Base-by-base conservation (phyloP, 2,329 filamentous ascomycete species). In the Diaporthe amygdali region DNA sequence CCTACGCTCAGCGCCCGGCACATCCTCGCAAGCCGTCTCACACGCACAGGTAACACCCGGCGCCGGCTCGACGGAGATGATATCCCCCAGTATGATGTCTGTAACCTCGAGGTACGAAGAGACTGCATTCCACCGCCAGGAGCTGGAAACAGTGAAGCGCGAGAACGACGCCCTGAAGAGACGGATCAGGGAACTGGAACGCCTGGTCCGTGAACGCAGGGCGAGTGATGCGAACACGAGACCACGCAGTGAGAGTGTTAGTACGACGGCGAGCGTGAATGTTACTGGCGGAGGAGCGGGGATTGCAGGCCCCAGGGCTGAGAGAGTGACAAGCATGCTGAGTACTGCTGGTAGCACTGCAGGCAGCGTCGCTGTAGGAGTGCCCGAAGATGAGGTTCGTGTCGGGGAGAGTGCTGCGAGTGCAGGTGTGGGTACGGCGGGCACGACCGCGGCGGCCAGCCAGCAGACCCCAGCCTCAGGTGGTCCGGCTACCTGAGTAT, bases 141-240 rank as follows among this genome's bases (percentile, higher is more conserved):
- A 92, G 77, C 82, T 92, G 0, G 90, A 92, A 30, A 81, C 76
- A 6, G 88, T 89, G 47, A 92, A 91, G 81, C 84, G 85, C 56
- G 91, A 93, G 80, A 92, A 93, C 72, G 90, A 92, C 66, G 78
- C 80, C 0, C 80, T 93, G 55, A 91, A 90, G 82, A 83, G 86
- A 68, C 85, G 88, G 17, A 87, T 93, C 71, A 85, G 89, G 55
- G 90, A 92, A 52, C 80, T 93, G 14, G 91, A 93, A 81, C 83
- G 85, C 46, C 80, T 84, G 73, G 81, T 91, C 9, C 82, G 85
- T 8, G 85, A 88, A 59, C 80, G 84, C 14, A 81, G 84, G 41
- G 80, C 83, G 46, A 86, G 86, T 74, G 86, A 88, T 63, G 81
- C 81, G 14, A 83, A 83, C 75, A 71, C 51, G 12, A 79, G 83